Evolutionary conservation across 805 yeast species (phyloP).

Genomic region (Hemisphaericaspora nanyangensis): DNA sequence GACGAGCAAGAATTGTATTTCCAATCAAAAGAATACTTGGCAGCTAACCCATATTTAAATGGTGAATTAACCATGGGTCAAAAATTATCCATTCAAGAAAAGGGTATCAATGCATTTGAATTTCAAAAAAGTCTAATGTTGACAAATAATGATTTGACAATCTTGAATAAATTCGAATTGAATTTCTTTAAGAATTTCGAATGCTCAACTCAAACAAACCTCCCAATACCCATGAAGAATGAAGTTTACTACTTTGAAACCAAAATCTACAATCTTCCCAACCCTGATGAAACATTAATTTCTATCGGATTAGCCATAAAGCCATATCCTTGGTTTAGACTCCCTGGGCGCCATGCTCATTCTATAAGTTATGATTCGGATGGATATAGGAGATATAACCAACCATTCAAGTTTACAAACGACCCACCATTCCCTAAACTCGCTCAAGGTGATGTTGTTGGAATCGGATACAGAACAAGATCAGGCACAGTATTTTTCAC

Average conservation of each 20-base stretch:
- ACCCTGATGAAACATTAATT: constrained; percentile 51
- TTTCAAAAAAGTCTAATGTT: constrained; percentile 58
- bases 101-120: constrained; percentile 89
- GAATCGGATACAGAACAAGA: constrained; percentile 81
- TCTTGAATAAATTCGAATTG: constrained; percentile 63
- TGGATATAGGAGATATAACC: constrained; percentile 76
- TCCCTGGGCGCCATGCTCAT: constrained; percentile 87
- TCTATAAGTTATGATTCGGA: constrained; percentile 85
- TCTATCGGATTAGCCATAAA: constrained; percentile 79
- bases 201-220: constrained; percentile 70
- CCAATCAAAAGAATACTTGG: constrained; percentile 53
- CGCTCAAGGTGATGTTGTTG: constrained; percentile 86
- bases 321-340: constrained; percentile 90
- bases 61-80: constrained; percentile 56
- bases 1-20: constrained; percentile 68
- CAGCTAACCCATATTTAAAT: constrained; percentile 27
- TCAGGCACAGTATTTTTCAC: constrained; percentile 90
- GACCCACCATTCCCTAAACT: constrained; percentile 55
- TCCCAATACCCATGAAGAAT: constrained; percentile 79
- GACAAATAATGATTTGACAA: constrained; percentile 53
- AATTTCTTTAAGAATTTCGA: constrained; percentile 57
- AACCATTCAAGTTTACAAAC: constrained; percentile 54
- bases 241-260: constrained; percentile 88
- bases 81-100: constrained; percentile 69
- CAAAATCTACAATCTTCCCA: constrained; percentile 69